Evolutionary conservation across 495 filamentous ascomycete species (phyloP).

Genomic region (Podospora pseudoanserina): DNA sequence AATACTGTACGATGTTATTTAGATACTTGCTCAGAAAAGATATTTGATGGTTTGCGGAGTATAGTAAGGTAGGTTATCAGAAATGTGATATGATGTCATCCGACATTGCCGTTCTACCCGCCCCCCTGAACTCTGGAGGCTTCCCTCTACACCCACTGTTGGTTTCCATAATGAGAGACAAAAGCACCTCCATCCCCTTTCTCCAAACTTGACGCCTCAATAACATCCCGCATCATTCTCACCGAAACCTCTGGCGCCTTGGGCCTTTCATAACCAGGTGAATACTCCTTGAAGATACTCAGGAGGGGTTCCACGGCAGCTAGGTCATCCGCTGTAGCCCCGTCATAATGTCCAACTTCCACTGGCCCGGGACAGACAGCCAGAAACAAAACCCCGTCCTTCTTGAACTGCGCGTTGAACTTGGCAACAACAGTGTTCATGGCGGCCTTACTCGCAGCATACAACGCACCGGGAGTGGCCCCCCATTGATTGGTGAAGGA

Average conservation of each 20-base stretch:
- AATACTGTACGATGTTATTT: background rate
- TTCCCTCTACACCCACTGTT: background rate
- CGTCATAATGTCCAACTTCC: constrained; percentile 31
- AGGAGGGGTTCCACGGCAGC: constrained; percentile 27
- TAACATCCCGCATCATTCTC: constrained; percentile 32
- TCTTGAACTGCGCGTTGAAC: constrained; percentile 49
- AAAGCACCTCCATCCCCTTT: constrained; percentile 49
- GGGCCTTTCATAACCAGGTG: constrained; percentile 48
- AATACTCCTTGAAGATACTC: constrained; percentile 38
- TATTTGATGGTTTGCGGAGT: background rate
- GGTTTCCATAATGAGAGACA: constrained; percentile 41
- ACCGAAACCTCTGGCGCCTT: constrained; percentile 43
- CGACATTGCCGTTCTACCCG: background rate
- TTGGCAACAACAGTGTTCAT: constrained; percentile 43
- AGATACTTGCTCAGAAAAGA: background rate
- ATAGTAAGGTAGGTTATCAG: background rate
- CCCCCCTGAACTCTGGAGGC: background rate
- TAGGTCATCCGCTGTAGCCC: constrained; percentile 34
- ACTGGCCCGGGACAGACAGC: constrained; percentile 47
- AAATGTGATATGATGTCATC: background rate
- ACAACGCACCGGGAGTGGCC: constrained; percentile 24
- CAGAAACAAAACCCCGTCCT: constrained; percentile 52
- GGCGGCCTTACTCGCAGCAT: constrained; percentile 39
- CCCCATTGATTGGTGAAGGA: constrained; percentile 26
- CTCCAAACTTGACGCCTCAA: constrained; percentile 45